phyloP scores from a whole-genome alignment of 139 green algal species.

The Micractinium conductrix region DNA sequence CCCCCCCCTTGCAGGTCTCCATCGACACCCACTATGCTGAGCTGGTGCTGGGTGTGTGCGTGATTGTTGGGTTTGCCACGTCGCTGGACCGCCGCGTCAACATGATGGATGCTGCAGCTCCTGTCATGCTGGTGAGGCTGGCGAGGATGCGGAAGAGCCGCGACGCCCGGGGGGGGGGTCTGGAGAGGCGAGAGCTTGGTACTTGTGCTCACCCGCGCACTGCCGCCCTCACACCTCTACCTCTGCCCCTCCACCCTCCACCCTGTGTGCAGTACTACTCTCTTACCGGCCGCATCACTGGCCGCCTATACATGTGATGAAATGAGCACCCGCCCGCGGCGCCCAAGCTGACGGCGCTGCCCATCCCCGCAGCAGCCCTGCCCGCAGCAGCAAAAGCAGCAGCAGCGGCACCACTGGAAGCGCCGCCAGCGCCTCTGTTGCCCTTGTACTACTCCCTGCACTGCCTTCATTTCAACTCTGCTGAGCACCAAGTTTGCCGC shows the following conservation, averaged over 20 bases:
- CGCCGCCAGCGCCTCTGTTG: too few species aligned
- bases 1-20: slow-evolving; percentile 39
- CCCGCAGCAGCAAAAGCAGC: too few species aligned
- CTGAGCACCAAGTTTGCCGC: too few species aligned
- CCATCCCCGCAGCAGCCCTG: too few species aligned
- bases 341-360: too few species aligned
- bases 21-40: slow-evolving; percentile 88
- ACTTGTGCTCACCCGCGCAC: background rate
- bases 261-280: slow-evolving; percentile 71
- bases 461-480: too few species aligned
- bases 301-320: slow-evolving; percentile 76
- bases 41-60: slow-evolving; percentile 75
- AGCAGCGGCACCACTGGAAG: too few species aligned
- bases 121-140: slow-evolving; percentile 61
- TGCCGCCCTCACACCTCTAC: background rate
- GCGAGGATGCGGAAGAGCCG: too few species aligned
- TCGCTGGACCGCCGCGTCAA: slow-evolving; percentile 85
- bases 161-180: too few species aligned
- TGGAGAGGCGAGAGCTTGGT: too few species aligned
- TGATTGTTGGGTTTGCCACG: slow-evolving; percentile 90
- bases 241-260: background rate
- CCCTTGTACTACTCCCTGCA: too few species aligned
- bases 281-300: slow-evolving; percentile 76
- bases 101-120: slow-evolving; percentile 84
- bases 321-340: too few species aligned